These are phyloP conservation scores for Rhizopus stolonifer DNA, from an alignment of 371 early-diverging fungal species.

Conservation along the genomic window DNA sequence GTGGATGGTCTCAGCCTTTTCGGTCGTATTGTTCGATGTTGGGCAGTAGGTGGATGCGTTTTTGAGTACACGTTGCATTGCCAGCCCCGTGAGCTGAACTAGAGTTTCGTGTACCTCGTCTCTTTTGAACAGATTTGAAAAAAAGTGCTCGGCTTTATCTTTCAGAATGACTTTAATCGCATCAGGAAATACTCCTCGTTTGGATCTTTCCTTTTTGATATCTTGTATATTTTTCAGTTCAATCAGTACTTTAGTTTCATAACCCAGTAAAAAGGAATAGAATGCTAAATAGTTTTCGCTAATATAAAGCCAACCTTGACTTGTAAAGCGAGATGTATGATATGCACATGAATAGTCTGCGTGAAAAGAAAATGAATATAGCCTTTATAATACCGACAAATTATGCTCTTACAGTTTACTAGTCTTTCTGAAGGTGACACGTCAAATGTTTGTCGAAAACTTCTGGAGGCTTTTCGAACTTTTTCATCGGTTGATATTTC, in stretches of 20 bases:
- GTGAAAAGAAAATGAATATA: background rate
- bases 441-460: conserved; percentile 89
- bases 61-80: conserved; percentile 87
- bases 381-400: no score
- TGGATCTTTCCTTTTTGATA: conserved; percentile 83
- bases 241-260: conserved; percentile 87
- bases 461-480: conserved; percentile 83
- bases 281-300: conserved; percentile 91
- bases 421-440: conserved; percentile 81
- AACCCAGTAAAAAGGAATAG: conserved; percentile 91
- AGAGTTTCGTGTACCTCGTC: conserved; percentile 91
- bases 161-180: conserved; percentile 82
- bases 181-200: conserved; percentile 87
- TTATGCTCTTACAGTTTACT: conserved; percentile 70
- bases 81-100: conserved; percentile 83
- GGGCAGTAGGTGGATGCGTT: conserved; percentile 50
- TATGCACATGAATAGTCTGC: conserved; percentile 91
- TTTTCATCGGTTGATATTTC: conserved; percentile 83
- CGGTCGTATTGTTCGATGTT: background rate
- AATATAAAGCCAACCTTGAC: conserved; percentile 98
- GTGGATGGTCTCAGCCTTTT: conserved; percentile 9
- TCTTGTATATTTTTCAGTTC: conserved; percentile 90
- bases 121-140: conserved; percentile 92
- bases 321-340: conserved; percentile 75
- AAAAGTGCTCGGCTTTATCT: conserved; percentile 81